Conservation (phyloP, 495 filamentous ascomycete genomes). For the Talaromyces trachyspermus region DNA sequence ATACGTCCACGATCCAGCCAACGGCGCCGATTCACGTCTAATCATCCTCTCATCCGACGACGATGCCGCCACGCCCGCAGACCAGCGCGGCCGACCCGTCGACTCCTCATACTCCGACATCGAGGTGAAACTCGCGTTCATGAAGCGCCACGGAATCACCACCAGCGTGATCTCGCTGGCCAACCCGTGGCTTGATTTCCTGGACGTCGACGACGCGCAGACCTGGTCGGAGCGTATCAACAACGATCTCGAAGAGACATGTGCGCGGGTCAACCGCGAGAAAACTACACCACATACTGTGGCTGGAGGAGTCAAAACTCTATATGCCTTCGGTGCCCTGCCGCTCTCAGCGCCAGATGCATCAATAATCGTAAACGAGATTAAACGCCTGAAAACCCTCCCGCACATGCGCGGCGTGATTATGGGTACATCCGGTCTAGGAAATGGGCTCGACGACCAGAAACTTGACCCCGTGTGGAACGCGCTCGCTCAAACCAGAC, state of each 20-base stretch:
- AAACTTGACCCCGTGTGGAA: conserved; percentile 60
- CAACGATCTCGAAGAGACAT: conserved; percentile 64
- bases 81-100: conserved; percentile 61
- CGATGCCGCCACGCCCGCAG: conserved; percentile 45
- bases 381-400: conserved; percentile 51
- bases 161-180: conserved; percentile 83
- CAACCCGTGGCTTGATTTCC: conserved; percentile 94
- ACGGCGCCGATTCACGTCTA: conserved; percentile 54
- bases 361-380: conserved; percentile 51
- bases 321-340: conserved; percentile 78
- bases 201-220: conserved; percentile 53
- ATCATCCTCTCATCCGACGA: conserved; percentile 67
- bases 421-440: conserved; percentile 79
- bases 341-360: conserved; percentile 63
- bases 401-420: conserved; percentile 75
- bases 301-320: conserved; percentile 24
- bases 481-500: conserved; percentile 56
- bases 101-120: conserved; percentile 67
- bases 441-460: conserved; percentile 74
- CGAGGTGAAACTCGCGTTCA: conserved; percentile 71
- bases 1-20: conserved; percentile 64
- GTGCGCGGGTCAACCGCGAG: conserved; percentile 48
- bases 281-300: conserved; percentile 13
- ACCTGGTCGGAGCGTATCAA: conserved; percentile 62
- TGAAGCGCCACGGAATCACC: conserved; percentile 75